Evolutionary conservation across 768 basidiomycete genomes (phyloP).

Genomic region (Mycena metata): DNA sequence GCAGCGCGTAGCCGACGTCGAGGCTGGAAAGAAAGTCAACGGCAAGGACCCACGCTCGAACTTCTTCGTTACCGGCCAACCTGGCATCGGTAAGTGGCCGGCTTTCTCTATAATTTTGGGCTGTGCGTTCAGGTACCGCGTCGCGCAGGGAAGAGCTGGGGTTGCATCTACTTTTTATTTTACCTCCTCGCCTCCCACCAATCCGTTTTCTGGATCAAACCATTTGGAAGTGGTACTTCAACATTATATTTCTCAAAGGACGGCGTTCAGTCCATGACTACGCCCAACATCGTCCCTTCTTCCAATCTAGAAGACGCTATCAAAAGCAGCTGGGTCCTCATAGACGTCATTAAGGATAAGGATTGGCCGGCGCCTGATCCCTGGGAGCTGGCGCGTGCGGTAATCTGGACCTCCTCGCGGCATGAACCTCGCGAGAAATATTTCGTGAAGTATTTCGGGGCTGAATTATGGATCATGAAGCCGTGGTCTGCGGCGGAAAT

Average conservation of each 20-base stretch:
- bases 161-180: conserved; percentile 9
- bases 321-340: conserved; percentile 18
- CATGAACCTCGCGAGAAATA: neutral
- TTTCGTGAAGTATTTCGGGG: conserved; percentile 3
- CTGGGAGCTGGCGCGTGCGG: conserved; percentile 1
- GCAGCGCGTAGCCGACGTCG: neutral
- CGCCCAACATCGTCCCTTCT: no score
- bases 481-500: conserved; percentile 13
- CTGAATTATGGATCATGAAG: conserved; percentile 13
- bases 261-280: conserved; percentile 7
- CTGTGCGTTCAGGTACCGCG: conserved; percentile 12
- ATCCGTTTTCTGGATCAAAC: conserved; percentile 3
- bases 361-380: neutral
- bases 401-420: conserved; percentile 17
- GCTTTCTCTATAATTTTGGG: conserved; percentile 9
- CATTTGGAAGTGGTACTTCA: no score
- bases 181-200: conserved; percentile 7
- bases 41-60: neutral
- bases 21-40: conserved; percentile 1
- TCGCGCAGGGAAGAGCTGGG: conserved; percentile 14
- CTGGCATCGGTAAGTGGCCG: conserved; percentile 16
- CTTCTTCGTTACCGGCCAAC: conserved; percentile 19
- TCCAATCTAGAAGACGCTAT: no score
- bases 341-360: conserved; percentile 1
- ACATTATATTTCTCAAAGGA: conserved; percentile 1